These are phyloP conservation scores for Tricharina praecox DNA, from an alignment of 495 filamentous ascomycete genomes.

Conservation along the genomic window DNA sequence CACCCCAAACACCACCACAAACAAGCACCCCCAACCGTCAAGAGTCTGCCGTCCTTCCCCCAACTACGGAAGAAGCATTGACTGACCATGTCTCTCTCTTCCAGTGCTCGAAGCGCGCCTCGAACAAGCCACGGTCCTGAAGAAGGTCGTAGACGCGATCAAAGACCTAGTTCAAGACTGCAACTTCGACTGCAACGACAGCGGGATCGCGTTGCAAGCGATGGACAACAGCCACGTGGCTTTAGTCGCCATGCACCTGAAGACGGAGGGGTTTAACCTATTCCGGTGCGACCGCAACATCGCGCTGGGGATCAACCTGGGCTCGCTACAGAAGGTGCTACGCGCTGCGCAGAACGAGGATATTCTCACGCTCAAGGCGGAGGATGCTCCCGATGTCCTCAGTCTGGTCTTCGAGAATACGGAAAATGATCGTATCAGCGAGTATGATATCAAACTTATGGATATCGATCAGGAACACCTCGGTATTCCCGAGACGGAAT, in stretches of 20 bases:
- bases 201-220: constrained; percentile 90
- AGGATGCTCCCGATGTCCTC: constrained; percentile 85
- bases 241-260: constrained; percentile 95
- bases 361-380: constrained; percentile 88
- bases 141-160: constrained; percentile 98
- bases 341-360: constrained; percentile 89
- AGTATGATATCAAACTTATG: constrained; percentile 99
- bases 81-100: not conserved
- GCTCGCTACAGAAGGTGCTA: constrained; percentile 91
- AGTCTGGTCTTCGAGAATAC: constrained; percentile 91
- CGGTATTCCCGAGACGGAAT: constrained; percentile 96
- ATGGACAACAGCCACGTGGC: constrained; percentile 99
- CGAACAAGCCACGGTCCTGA: constrained; percentile 83
- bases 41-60: too few relatives aligned
- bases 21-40: too few relatives aligned
- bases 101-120: constrained; percentile 92
- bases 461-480: constrained; percentile 99
- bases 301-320: constrained; percentile 90
- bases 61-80: too few relatives aligned
- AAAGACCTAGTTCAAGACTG: constrained; percentile 99
- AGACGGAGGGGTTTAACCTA: constrained; percentile 84
- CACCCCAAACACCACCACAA: too few relatives aligned
- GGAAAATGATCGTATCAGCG: constrained; percentile 77
- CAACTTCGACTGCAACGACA: constrained; percentile 99
- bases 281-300: constrained; percentile 99